A percentile compares a stretch with the other conserved stretches of the same genome.
Evolutionary conservation across 208 protist species (phyloP).

Genomic region (Trypanosoma boissoni): DNA sequence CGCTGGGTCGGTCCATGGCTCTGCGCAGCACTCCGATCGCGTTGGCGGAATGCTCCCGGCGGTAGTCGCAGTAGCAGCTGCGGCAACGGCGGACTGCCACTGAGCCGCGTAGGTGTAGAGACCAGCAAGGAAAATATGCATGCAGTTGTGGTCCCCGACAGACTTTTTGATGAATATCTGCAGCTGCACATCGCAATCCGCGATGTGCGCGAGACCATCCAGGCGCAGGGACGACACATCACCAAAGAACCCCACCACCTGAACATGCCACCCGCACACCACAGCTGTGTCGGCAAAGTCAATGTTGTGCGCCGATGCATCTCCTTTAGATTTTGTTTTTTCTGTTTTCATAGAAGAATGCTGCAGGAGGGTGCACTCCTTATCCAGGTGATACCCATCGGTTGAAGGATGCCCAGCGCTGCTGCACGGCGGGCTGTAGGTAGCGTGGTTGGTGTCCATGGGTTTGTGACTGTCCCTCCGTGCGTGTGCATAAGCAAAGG

Average conservation of each 20-base stretch:
- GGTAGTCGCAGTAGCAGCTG: neutral
- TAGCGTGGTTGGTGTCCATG: neutral
- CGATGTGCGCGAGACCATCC: neutral
- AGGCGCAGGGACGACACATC: conserved; percentile 10
- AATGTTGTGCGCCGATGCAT: too few species aligned
- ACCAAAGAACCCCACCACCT: conserved; percentile 17
- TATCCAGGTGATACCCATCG: too few species aligned
- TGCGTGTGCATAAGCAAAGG: conserved; percentile 11
- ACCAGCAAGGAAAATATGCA: conserved; percentile 19
- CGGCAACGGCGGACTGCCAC: conserved; percentile 10
- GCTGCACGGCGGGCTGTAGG: neutral
- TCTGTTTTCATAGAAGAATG: too few species aligned
- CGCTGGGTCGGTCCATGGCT: neutral
- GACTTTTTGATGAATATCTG: conserved; percentile 25
- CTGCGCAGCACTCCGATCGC: neutral
- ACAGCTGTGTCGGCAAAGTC: neutral
- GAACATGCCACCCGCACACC: conserved; percentile 10
- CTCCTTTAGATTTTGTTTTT: too few species aligned
- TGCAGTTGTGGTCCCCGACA: conserved; percentile 27
- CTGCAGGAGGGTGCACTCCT: too few species aligned
- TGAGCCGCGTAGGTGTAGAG: conserved; percentile 22
- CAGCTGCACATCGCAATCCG: conserved; percentile 5
- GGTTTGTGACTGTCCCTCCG: neutral
- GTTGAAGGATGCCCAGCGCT: too few species aligned
- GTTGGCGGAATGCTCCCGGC: conserved; percentile 4